These are phyloP conservation scores for Wallacemonas sp. DNA, from an alignment of 208 protist genomes.

Conservation along the genomic window DNA sequence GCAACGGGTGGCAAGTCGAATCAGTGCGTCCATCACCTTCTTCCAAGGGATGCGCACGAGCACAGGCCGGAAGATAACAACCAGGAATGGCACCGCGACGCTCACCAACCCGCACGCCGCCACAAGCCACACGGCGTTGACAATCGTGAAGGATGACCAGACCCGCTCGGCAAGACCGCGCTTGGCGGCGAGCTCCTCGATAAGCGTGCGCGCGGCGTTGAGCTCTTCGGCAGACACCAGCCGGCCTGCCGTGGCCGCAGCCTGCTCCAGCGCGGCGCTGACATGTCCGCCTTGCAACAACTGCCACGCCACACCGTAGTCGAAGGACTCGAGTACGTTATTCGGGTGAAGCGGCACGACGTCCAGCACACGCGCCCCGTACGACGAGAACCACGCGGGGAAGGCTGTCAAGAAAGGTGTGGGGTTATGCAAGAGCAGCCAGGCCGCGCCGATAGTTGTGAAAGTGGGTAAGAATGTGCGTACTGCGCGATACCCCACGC, in stretches of 20 bases:
- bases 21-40: not conserved
- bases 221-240: conserved; percentile 11
- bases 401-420: not conserved
- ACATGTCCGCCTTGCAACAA: not conserved
- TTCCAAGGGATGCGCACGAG: conserved; percentile 6
- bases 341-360: conserved; percentile 17
- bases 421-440: not conserved
- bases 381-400: not conserved
- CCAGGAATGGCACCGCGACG: not conserved
- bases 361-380: not conserved
- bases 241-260: not conserved
- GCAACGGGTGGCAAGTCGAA: not conserved
- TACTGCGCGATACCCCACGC: not conserved
- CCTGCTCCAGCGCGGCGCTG: not conserved
- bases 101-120: not conserved
- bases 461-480: not conserved
- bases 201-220: not conserved
- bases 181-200: not conserved
- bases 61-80: not conserved
- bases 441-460: not conserved
- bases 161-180: conserved; percentile 5
- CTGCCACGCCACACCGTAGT: not conserved
- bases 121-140: conserved; percentile 12
- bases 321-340: conserved; percentile 12
- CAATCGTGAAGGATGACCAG: conserved; percentile 6